phyloP scores from a whole-genome alignment of 2,329 filamentous ascomycete species.

The Zymoseptoria tritici region DNA sequence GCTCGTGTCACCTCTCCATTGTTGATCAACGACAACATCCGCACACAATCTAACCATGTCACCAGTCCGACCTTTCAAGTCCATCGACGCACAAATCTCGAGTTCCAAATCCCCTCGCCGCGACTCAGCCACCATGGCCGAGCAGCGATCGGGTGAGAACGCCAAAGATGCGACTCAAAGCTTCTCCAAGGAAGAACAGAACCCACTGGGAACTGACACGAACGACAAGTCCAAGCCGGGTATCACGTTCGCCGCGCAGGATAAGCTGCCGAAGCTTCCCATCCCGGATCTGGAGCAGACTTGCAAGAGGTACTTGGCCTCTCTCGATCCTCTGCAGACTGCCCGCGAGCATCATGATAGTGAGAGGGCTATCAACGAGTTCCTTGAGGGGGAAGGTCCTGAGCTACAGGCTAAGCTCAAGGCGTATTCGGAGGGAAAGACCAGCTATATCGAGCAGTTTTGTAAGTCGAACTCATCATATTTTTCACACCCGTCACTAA shows the following conservation, averaged over 20 bases:
- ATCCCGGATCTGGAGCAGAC: conserved; percentile 81
- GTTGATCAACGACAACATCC: too few species aligned
- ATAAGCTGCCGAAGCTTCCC: conserved; percentile 81
- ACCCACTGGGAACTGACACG: conserved; percentile 42
- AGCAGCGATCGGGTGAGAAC: conserved; percentile 40
- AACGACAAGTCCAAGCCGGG: conserved; percentile 57
- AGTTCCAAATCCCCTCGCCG: conserved; percentile 12
- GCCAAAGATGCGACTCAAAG: conserved; percentile 48
- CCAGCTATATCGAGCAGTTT: conserved; percentile 97
- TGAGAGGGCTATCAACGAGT: conserved; percentile 70
- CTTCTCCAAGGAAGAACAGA: conserved; percentile 41
- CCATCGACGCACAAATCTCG: conserved; percentile 21
- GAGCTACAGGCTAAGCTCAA: conserved; percentile 82
- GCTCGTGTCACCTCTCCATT: too few species aligned
- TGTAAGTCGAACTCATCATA: conserved; percentile 53
- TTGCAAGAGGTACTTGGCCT: conserved; percentile 69
- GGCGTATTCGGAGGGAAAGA: conserved; percentile 81
- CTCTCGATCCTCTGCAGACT: conserved; percentile 73
- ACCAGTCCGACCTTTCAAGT: conserved; percentile 43
- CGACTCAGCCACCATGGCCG: conserved; percentile 34
- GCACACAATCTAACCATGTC: conserved; percentile 43
- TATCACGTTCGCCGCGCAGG: conserved; percentile 83
- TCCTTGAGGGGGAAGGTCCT: conserved; percentile 71
- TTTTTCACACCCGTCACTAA: neutral
- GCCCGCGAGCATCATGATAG: conserved; percentile 77